Evolutionary conservation across 331 rosid genomes (phyloP).

Genomic region (Erythrophleum ivorense): DNA sequence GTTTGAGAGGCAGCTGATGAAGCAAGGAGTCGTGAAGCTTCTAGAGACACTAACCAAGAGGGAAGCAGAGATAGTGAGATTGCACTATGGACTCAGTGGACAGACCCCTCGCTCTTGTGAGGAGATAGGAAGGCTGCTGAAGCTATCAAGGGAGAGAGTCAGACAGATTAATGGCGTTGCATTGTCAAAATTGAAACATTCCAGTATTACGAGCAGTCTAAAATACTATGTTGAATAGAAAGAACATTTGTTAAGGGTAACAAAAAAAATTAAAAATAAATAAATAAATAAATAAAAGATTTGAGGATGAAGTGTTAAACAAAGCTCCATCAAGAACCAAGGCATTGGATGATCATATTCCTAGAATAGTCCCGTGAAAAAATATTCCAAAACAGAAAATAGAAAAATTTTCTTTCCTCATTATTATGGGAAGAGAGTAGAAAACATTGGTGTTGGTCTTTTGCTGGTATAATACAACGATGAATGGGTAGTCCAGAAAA

Average conservation of each 20-base stretch:
- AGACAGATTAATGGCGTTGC: conserved; percentile 65
- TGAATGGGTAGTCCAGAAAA: not conserved
- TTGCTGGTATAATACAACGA: not conserved
- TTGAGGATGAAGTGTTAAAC: not conserved
- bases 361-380: too few relatives aligned
- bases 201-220: conserved; percentile 42
- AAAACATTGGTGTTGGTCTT: not conserved
- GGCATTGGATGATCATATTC: not conserved
- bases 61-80: conserved; percentile 63
- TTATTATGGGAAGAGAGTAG: too few relatives aligned
- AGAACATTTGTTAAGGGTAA: not conserved
- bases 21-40: conserved; percentile 61
- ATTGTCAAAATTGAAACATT: conserved; percentile 57
- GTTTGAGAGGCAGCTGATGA: conserved; percentile 55
- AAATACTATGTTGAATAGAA: conserved; percentile 53
- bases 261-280: not conserved
- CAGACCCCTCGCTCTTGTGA: conserved; percentile 58
- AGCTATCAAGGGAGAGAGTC: conserved; percentile 72
- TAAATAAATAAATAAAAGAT: not conserved
- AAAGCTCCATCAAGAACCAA: not conserved
- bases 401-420: too few relatives aligned
- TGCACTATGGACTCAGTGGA: conserved; percentile 70
- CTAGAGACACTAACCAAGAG: conserved; percentile 57
- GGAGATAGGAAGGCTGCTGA: conserved; percentile 69
- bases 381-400: too few relatives aligned